These are phyloP conservation scores for Tulasnella calospora DNA, from an alignment of 768 basidiomycete species.

Conservation along the genomic window DNA sequence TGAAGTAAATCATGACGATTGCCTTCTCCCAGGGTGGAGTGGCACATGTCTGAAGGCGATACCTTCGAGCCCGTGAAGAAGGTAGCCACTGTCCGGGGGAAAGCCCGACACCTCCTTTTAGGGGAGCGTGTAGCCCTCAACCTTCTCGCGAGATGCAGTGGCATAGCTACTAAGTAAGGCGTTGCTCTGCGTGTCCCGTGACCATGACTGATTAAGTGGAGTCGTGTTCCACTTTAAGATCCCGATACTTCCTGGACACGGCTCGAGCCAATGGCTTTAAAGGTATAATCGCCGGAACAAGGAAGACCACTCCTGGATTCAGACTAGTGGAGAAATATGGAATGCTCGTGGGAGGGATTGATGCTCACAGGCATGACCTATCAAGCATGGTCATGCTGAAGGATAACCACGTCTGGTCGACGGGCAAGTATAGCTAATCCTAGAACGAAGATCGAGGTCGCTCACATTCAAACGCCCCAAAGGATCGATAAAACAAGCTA, in stretches of 20 bases:
- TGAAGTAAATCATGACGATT: not conserved
- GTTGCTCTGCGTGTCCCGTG: not conserved
- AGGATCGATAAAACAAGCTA: conserved; percentile 87
- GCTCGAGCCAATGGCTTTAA: conserved; percentile 73
- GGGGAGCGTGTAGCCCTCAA: conserved; percentile 94
- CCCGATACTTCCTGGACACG: conserved; percentile 71
- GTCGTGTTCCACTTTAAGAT: conserved; percentile 46
- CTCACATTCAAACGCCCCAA: conserved; percentile 31
- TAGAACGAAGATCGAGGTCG: not conserved
- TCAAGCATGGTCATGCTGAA: conserved; percentile 99
- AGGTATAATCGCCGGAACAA: conserved; percentile 88
- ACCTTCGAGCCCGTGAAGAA: conserved; percentile 73
- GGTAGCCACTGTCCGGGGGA: conserved; percentile 87
- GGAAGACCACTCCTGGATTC: conserved; percentile 98
- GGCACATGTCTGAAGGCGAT: conserved; percentile 85
- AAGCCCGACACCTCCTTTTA: conserved; percentile 78
- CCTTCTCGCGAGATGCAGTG: conserved; percentile 88
- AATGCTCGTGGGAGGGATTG: conserved; percentile 96
- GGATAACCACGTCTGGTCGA: conserved; percentile 99
- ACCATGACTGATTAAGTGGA: not conserved
- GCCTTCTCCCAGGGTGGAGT: conserved; percentile 64
- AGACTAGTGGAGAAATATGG: conserved; percentile 96
- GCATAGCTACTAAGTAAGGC: conserved; percentile 88
- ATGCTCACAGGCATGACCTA: conserved; percentile 92
- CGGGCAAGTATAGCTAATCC: conserved; percentile 37